phyloP scores from a whole-genome alignment of 2,329 filamentous ascomycete species.

The Aspergillus sp. region DNA sequence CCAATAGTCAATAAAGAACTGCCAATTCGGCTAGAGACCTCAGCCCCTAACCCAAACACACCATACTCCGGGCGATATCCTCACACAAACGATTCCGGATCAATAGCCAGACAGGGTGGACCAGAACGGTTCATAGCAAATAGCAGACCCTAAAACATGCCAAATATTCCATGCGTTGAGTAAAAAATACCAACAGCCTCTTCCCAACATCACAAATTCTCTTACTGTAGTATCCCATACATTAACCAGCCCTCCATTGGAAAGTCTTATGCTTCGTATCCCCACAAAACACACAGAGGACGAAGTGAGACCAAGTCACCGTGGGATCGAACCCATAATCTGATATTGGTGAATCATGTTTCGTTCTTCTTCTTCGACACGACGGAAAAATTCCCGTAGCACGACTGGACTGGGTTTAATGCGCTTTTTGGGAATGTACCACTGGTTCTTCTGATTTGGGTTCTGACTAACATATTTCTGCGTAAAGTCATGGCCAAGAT shows the following conservation, averaged over 20 bases:
- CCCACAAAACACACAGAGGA: too few species aligned
- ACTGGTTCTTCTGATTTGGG: background rate
- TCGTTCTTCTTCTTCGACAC: conserved; percentile 18
- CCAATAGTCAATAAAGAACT: too few species aligned
- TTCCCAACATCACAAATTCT: too few species aligned
- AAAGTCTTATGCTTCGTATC: too few species aligned
- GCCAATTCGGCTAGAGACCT: too few species aligned
- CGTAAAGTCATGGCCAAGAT: background rate
- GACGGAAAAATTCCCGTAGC: conserved; percentile 18
- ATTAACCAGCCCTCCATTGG: too few species aligned
- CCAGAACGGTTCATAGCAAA: background rate
- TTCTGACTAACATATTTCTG: background rate
- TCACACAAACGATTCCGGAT: too few species aligned
- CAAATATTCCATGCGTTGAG: background rate
- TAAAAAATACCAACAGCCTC: background rate
- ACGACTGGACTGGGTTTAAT: conserved; percentile 12
- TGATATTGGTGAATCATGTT: conserved; percentile 15
- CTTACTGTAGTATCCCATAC: too few species aligned
- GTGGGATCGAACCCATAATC: background rate
- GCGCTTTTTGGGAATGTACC: conserved; percentile 11
- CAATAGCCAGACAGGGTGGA: too few species aligned
- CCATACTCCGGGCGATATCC: too few species aligned
- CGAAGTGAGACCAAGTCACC: background rate
- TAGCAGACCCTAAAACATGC: background rate
- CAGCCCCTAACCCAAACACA: too few species aligned